Conservation (phyloP, 106 monocot species). For the Vanilla planifolia region DNA sequence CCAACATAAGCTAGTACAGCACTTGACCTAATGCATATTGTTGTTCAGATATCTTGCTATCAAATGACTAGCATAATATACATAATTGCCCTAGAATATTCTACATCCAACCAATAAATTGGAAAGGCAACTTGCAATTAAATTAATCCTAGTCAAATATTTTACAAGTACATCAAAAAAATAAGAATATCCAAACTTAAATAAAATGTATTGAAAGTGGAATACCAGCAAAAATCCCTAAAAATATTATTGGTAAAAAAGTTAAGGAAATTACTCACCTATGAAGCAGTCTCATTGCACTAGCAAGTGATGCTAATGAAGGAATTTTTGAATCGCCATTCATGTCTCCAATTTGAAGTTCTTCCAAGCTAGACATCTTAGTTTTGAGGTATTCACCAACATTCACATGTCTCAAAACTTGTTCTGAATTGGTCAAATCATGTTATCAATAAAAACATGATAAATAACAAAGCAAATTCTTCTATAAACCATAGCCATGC, state of each 20-base stretch:
- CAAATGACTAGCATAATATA: too few relatives aligned
- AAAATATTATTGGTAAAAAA: background rate
- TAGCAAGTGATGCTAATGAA: slow-evolving; percentile 56
- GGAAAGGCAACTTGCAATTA: too few relatives aligned
- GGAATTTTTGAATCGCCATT: slow-evolving; percentile 37
- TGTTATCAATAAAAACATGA: background rate
- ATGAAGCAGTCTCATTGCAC: slow-evolving; percentile 49
- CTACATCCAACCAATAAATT: too few relatives aligned
- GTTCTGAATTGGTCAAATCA: slow-evolving; percentile 40
- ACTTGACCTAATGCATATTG: too few relatives aligned
- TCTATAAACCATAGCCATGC: slow-evolving; percentile 1
- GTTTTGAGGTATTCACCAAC: slow-evolving; percentile 66
- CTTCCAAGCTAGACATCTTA: slow-evolving; percentile 63
- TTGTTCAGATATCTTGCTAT: too few relatives aligned
- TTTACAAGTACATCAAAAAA: too few relatives aligned
- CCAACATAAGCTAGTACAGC: too few relatives aligned
- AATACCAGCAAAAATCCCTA: too few relatives aligned
- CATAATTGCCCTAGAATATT: too few relatives aligned
- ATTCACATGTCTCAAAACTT: slow-evolving; percentile 68
- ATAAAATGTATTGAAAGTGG: too few relatives aligned
- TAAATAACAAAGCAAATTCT: background rate
- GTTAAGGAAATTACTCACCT: slow-evolving; percentile 32
- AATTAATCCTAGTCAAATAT: too few relatives aligned
- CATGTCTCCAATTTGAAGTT: slow-evolving; percentile 30
- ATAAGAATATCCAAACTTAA: too few relatives aligned